Evolutionary conservation across 225 moss, liverwort and hornwort species (phyloP), one percentile per base, ranked within the genome.

Genomic region (Bryoerythrophyllum caledonicum): DNA sequence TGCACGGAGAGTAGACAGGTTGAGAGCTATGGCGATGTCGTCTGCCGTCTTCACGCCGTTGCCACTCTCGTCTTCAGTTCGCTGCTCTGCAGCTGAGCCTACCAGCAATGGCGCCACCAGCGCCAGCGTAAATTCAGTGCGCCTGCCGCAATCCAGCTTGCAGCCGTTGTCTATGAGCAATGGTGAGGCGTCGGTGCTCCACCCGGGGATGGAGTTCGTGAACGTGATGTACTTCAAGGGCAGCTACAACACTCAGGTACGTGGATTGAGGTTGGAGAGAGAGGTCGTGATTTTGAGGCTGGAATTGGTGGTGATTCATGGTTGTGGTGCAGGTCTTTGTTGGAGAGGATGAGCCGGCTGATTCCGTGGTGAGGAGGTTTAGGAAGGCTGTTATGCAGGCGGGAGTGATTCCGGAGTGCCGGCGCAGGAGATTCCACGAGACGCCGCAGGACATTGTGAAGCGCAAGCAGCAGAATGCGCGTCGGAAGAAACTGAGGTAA

Each of bases 141-240:
- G 61, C 12, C 11, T 75, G 21, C 84, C 78, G 67, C 85, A 72
- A 7, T 60, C 74, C 27, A 12, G 34, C 32, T 26, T 63, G 49
- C 57, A 58, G 38, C 60, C 67, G 7, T 26, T 72, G 61, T 67
- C 67, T 19, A 8, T 69, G 44, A 81, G 46, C 60, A 46, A 49
- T 67, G 78, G 71, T 13, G 64, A 75, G 21, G 53, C 54, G 54
- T 55, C 54, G 10, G 38, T 56, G 15, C 72, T 93, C 28, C 85
- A 96, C 80, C 97, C 97, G 15, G 89, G 89, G 60, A 59, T 93
- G 85, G 83, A 90, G 76, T 82, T 78, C 57, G 94, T 93, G 15
- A 94, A 99, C 37, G 63, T 93, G 38, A 89, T 99, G 91, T 94
- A 85, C 90, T 99, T 99, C 75, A 93, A 89, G 74, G 93, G 94